A percentile compares a stretch with the other conserved stretches of the same genome.
Evolutionary conservation across 305 asterid species (phyloP).

Genomic region (Fraxinus nigra): DNA sequence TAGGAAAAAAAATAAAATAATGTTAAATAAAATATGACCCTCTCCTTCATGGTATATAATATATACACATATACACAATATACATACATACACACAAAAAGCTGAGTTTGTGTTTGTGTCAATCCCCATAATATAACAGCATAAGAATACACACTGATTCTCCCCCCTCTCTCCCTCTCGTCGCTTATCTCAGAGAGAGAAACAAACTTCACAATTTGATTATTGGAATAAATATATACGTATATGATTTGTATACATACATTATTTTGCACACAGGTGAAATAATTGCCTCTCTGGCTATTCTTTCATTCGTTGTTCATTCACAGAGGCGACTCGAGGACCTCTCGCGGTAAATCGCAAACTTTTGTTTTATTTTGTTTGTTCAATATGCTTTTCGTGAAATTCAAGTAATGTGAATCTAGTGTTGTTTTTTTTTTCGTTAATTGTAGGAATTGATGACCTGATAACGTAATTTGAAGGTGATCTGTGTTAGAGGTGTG

Average conservation of each 20-base stretch:
- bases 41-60: not conserved
- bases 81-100: not conserved
- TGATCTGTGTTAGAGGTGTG: slow-evolving; percentile 50
- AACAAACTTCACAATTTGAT: slow-evolving; percentile 15
- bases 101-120: not conserved
- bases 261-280: slow-evolving; percentile 32
- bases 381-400: slow-evolving; percentile 35
- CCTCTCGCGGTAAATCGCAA: slow-evolving; percentile 33
- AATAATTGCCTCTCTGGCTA: slow-evolving; percentile 27
- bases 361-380: slow-evolving; percentile 13
- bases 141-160: slow-evolving; percentile 12
- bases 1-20: not conserved
- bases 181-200: not conserved
- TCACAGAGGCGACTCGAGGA: slow-evolving; percentile 29
- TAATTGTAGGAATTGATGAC: slow-evolving; percentile 22
- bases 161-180: slow-evolving; percentile 15
- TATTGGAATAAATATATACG: slow-evolving; percentile 23
- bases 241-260: slow-evolving; percentile 24
- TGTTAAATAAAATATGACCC: not conserved
- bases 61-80: not conserved
- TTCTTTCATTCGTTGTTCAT: slow-evolving; percentile 31
- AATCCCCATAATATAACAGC: not conserved
- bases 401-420: slow-evolving; percentile 55
- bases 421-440: slow-evolving; percentile 14
- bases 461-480: slow-evolving; percentile 30